Base-by-base conservation (phyloP, 2,329 filamentous ascomycete genomes). In the Pestalotiopsis fici region DNA sequence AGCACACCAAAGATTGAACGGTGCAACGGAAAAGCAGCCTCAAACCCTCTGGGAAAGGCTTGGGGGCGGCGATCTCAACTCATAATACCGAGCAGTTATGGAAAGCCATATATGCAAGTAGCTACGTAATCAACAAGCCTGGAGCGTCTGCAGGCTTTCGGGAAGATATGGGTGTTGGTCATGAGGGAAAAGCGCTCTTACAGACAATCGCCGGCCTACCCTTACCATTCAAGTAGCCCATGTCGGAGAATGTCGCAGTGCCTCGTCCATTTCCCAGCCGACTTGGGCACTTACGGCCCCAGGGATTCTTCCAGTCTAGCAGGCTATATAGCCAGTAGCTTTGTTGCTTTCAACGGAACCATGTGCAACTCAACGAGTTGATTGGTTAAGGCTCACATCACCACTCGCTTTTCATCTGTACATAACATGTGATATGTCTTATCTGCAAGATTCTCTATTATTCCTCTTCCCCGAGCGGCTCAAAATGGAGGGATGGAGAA, bases 211-310 rank as follows among this genome's bases (percentile, higher is more conserved):
- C 69, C 66, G 67, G 63, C 39, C 39, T 12, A 4, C 6, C 18
- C 39, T 43, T 18, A 43, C 39, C 39, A 18, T 18, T 18, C n/a
- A n/a, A 18, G 23, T 73, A 78, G 75, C 76, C 74, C 78, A 76
- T 78, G 74, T 74, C 75, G 75, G 77, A 78, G 73, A 73, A 71
- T 72, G 70, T 76, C 75, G 73, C 72, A 73, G 76, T 74, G 68
- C 71, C 65, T 59, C 35, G 55, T 27, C 64, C 54, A 59, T 64
- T 65, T 64, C 71, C n/a, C 59, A 76, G 74, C 75, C 70, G n/a
- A n/a, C n/a, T 82, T 81, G 79, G 80, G 80, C 80, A 82, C 77
- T 80, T 82, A 82, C 78, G 76, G 74, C 78, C 75, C 76, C 69
- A 56, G n/a, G 73, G 74, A 73, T 75, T 72, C 73, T 77, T 75